These are phyloP conservation scores for Elsinoe perseae DNA, from an alignment of 2,329 filamentous ascomycete species.

Conservation along the genomic window DNA sequence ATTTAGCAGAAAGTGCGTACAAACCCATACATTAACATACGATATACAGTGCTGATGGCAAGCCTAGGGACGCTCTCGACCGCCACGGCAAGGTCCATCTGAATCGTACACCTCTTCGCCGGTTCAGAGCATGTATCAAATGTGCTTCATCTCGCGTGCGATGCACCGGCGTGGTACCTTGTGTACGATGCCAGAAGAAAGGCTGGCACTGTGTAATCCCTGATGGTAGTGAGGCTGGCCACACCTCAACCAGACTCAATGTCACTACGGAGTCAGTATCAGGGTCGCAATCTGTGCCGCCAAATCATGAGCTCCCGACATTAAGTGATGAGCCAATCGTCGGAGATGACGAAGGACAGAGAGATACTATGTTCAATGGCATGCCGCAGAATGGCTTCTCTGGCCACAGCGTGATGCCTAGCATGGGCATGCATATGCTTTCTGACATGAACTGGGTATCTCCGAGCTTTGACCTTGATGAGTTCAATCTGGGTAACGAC, in stretches of 20 bases:
- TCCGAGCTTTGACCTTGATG: not conserved
- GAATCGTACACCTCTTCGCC: not conserved
- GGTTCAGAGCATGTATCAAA: not conserved
- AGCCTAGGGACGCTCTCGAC: conserved; percentile 1
- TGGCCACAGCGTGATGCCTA: not conserved
- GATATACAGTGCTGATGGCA: not conserved
- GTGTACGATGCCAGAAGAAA: not conserved
- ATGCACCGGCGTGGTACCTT: not conserved
- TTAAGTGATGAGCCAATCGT: not conserved
- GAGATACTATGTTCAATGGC: not conserved
- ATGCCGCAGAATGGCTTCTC: not conserved
- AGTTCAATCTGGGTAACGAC: not conserved
- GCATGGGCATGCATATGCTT: conserved; percentile 1
- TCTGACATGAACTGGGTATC: conserved; percentile 6
- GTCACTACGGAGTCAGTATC: not conserved
- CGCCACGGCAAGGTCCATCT: not conserved
- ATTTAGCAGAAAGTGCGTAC: conserved; percentile 3
- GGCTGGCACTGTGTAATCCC: not conserved
- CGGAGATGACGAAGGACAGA: not conserved
- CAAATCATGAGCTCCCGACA: not conserved
- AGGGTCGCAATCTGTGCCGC: not conserved
- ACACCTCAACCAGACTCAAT: not conserved
- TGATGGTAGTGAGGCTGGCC: not conserved
- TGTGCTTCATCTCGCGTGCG: not conserved
- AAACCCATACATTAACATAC: too few relatives aligned